Conservation (phyloP, 2,329 filamentous ascomycete species). For the Sordariomycetes sp. region DNA sequence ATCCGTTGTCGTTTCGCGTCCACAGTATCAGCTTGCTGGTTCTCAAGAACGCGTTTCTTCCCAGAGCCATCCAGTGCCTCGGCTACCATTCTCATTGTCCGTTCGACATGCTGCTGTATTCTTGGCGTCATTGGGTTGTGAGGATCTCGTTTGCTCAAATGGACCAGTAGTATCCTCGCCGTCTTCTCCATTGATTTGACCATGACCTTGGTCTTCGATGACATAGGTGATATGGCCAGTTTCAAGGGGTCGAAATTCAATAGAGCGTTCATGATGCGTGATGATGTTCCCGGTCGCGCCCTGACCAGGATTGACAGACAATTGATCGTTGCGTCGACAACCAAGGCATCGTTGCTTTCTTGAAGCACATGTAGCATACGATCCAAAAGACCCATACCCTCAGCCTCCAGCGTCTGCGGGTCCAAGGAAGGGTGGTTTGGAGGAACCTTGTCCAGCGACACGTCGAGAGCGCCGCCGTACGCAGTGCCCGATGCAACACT, state of each 20-base stretch:
- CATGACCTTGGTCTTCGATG: constrained; percentile 69
- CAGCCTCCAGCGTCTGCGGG: constrained; percentile 76
- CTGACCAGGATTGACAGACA: constrained; percentile 76
- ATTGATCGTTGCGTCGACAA: constrained; percentile 89
- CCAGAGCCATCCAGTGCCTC: constrained; percentile 72
- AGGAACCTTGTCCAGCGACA: constrained; percentile 79
- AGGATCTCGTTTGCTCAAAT: constrained; percentile 78
- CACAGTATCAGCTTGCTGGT: constrained; percentile 60
- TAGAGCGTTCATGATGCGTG: constrained; percentile 76
- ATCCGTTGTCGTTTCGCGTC: constrained; percentile 81
- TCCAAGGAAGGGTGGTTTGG: constrained; percentile 74
- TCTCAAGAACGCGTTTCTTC: constrained; percentile 67
- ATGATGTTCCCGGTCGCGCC: constrained; percentile 69
- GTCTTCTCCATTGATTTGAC: constrained; percentile 95
- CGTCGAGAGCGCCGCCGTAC: constrained; percentile 51
- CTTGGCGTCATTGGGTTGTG: constrained; percentile 65
- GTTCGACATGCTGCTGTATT: constrained; percentile 82
- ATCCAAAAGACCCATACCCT: constrained; percentile 84
- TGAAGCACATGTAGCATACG: constrained; percentile 78
- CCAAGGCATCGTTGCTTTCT: constrained; percentile 76
- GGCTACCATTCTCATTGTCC: constrained; percentile 66
- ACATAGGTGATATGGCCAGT: constrained; percentile 67
- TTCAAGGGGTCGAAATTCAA: constrained; percentile 89
- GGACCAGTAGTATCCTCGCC: constrained; percentile 71
- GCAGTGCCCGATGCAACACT: constrained; percentile 76